Evolutionary conservation across 768 basidiomycete genomes (phyloP), one percentile per base, ranked within the genome.

Genomic region (Russula foetens): DNA sequence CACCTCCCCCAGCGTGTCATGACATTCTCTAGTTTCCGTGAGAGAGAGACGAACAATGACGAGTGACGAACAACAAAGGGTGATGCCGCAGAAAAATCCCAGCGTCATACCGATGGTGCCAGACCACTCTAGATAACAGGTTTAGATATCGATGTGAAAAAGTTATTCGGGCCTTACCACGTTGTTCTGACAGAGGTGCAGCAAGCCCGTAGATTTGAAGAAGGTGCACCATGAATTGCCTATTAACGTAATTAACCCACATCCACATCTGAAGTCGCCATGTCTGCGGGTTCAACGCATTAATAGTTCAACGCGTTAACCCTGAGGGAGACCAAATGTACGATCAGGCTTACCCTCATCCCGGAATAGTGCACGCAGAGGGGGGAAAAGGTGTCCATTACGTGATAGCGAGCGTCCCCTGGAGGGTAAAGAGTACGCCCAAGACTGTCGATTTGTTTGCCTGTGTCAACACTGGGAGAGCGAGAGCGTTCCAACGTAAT

Each of bases 81-180:
- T 35, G 4, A 46, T 56, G 2, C 60, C 60, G 7, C 35, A 57
- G 28, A 52, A 52, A 23, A 62, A 57, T 2, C 60, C 60, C 23
- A 62, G n/a, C 12, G 35, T 62, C 7, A 38, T 9, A 6, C 55
- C 60, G 7, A 47, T 17, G 5, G 49, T 28, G 26, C 60, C 55
- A 19, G 39, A 29, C 60, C 60, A 57, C 38, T 51, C 60, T 62
- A 21, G 8, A 39, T 2, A 28, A 45, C 24, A 11, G 7, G 24
- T 9, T 52, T 24, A 21, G 26, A 33, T 31, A 21, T 41, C 23
- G 21, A 43, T n/a, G 11, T 7, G 7, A 14, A 23, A 33, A 55
- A 24, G 4, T 46, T 21, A 7, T 19, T 8, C 3, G 2, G 28
- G 39, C 19, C 60, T 7, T 38, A 62, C 60, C 55, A 17, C 57